These are phyloP conservation scores for Pyrenopolyporus hunteri DNA, from an alignment of 495 filamentous ascomycete genomes.

Conservation along the genomic window DNA sequence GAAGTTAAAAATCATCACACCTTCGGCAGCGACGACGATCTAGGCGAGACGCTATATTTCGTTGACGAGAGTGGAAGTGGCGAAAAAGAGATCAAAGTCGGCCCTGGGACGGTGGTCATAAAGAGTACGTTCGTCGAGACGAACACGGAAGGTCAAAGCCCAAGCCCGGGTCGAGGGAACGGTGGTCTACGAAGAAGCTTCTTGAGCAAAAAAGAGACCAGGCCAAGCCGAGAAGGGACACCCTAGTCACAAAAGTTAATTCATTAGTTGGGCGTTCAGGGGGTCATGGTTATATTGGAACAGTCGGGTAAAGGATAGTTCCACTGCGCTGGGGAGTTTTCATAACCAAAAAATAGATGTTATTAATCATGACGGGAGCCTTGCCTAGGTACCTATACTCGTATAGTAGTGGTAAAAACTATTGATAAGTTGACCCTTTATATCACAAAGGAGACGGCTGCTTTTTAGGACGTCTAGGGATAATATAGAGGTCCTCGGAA, in stretches of 20 bases:
- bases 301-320: slow-evolving; percentile 7
- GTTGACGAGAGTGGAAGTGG: slow-evolving; percentile 80
- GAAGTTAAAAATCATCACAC: slow-evolving; percentile 82
- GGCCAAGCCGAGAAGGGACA: slow-evolving; percentile 46
- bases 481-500: too few species aligned
- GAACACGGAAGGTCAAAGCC: slow-evolving; percentile 30
- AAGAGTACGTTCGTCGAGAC: slow-evolving; percentile 64
- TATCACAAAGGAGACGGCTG: too few species aligned
- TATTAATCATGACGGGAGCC: slow-evolving; percentile 24
- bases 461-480: too few species aligned
- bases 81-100: slow-evolving; percentile 76
- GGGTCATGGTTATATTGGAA: slow-evolving; percentile 9
- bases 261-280: slow-evolving; percentile 11
- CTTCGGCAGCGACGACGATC: slow-evolving; percentile 76
- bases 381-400: slow-evolving; percentile 5
- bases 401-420: slow-evolving; percentile 18
- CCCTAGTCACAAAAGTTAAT: slow-evolving; percentile 26
- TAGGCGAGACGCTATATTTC: slow-evolving; percentile 88
- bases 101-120: slow-evolving; percentile 68
- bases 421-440: not conserved
- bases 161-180: slow-evolving; percentile 42
- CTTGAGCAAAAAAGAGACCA: slow-evolving; percentile 49
- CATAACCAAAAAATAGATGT: slow-evolving; percentile 25
- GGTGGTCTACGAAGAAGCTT: slow-evolving; percentile 59
- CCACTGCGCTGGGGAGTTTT: slow-evolving; percentile 15